Conservation (phyloP, 208 protist species). For the Borovskyia barvae region DNA sequence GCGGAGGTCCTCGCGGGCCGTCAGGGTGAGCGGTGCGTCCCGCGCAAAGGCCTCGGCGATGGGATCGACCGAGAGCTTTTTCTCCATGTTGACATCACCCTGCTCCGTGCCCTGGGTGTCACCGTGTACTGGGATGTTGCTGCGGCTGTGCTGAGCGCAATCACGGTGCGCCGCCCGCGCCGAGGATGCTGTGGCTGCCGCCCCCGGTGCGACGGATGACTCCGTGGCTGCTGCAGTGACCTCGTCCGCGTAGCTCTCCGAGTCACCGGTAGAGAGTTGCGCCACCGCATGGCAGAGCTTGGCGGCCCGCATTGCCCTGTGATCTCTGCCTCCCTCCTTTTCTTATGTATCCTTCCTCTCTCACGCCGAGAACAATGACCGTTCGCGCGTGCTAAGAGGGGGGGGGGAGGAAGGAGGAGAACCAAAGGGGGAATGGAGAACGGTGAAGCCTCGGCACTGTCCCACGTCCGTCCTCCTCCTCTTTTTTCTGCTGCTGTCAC, state of each 20-base stretch:
- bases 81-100: neutral
- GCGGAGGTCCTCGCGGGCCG: slow-evolving; percentile 16
- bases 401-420: too few species aligned
- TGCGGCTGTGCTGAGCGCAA: neutral
- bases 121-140: neutral
- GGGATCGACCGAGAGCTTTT: slow-evolving; percentile 2
- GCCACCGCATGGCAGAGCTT: neutral
- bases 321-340: too few species aligned
- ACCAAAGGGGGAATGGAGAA: too few species aligned
- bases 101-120: too few species aligned
- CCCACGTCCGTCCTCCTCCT: too few species aligned
- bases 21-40: slow-evolving; percentile 25
- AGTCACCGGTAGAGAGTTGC: too few species aligned
- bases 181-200: neutral
- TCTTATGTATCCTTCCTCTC: too few species aligned
- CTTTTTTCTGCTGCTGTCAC: too few species aligned
- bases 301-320: slow-evolving; percentile 1
- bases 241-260: neutral
- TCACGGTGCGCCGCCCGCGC: neutral
- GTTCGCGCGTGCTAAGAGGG: too few species aligned
- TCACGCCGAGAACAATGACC: too few species aligned
- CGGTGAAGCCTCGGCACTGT: too few species aligned
- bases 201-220: too few species aligned
- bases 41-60: slow-evolving; percentile 6
- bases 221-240: neutral